Evolutionary conservation across 495 filamentous ascomycete genomes (phyloP), one percentile per base, ranked within the genome.

Genomic region (Beverwykella pulmonaria): DNA sequence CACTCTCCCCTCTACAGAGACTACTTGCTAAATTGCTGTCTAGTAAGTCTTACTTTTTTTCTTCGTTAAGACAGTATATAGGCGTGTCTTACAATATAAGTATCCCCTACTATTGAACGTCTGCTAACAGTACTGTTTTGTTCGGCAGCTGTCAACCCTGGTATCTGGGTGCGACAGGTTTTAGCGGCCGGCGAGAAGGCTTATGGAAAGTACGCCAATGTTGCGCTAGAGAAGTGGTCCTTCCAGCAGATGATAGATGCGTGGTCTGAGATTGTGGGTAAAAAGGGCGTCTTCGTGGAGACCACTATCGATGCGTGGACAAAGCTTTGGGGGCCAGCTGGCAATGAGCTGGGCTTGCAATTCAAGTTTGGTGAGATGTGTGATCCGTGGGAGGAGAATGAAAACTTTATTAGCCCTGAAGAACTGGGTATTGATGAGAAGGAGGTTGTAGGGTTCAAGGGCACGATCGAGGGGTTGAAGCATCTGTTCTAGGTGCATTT

Each of bases 241-340:
- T 71, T 73, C 41, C 26, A 66, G 20, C 32, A 71, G 9, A 63
- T 68, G 52, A 23, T 71, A 6, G 53, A 62, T 39, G 53, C 59
- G 25, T 73, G 68, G 68, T 71, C 71, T 17, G 60, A 71, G 53
- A 56, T 73, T 23, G 64, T 59, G 3, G 71, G 68, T 10, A 73
- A 71, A 54, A 63, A 71, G 32, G 63, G 55, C n/a, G 58, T 59
- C 23, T 71, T 67, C 46, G 53, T 68, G 26, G 22, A 48, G 5
- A 27, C 61, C 9, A 39, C 58, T 5, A 27, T 59, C 10, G 54
- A 71, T 39, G 49, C 50, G 8, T 71, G 54, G 36, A 53, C 65
- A 23, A 64, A 60, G 32, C 29, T 68, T 17, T 69, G 48, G 61
- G 61, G 71, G 32, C 44, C 62, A 1, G 65, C 44, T n/a, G 71